Conservation (phyloP, 129 eudicot genomes). For the Arctium lappa region DNA sequence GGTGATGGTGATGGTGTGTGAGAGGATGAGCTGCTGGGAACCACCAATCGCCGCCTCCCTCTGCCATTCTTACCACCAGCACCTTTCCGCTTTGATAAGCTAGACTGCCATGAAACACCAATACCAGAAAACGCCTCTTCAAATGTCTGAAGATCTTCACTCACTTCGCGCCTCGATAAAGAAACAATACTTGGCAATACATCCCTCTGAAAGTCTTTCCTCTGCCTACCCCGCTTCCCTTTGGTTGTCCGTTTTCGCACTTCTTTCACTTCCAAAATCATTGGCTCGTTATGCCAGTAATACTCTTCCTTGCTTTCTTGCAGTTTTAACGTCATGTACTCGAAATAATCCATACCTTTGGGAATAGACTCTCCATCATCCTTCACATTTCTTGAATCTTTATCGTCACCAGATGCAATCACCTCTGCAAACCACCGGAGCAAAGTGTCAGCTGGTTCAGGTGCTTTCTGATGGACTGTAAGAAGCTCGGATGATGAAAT, state of each 20-base stretch:
- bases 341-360: conserved; percentile 71
- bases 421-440: conserved; percentile 66
- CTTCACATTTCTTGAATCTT: neutral
- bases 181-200: conserved; percentile 65
- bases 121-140: conserved; percentile 53
- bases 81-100: conserved; percentile 34
- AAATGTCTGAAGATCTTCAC: conserved; percentile 60
- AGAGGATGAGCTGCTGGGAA: conserved; percentile 7
- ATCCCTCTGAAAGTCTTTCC: conserved; percentile 72
- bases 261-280: conserved; percentile 17
- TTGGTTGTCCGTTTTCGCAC: conserved; percentile 37
- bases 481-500: conserved; percentile 39
- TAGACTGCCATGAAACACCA: conserved; percentile 51
- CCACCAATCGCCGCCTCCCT: conserved; percentile 42
- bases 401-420: conserved; percentile 31
- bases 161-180: conserved; percentile 48
- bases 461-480: conserved; percentile 21
- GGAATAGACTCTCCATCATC: conserved; percentile 37
- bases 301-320: conserved; percentile 37
- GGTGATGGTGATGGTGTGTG: conserved; percentile 2
- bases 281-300: conserved; percentile 13
- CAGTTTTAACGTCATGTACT: conserved; percentile 67
- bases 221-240: conserved; percentile 56
- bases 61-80: conserved; percentile 44
- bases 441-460: conserved; percentile 21